Evolutionary conservation across 2,329 filamentous ascomycete species (phyloP).

Genomic region (Apiospora aurea): DNA sequence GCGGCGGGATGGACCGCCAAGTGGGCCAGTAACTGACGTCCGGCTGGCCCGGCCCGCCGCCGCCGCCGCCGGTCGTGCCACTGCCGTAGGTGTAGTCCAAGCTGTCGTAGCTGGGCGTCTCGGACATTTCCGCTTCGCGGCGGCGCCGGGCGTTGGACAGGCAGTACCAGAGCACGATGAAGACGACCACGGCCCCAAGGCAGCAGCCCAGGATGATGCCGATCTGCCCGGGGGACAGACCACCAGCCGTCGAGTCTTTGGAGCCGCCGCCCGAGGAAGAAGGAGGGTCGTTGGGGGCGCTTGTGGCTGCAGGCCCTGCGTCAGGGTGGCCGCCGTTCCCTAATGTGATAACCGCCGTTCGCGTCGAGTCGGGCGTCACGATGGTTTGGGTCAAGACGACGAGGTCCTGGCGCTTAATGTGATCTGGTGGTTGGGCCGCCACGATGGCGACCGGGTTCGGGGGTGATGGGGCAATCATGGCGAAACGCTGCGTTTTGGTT

Average conservation of each 20-base stretch:
- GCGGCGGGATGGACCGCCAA: constrained; percentile 38
- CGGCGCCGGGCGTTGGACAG: constrained; percentile 31
- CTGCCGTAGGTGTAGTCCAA: background rate
- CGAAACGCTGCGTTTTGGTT: background rate
- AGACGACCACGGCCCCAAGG: constrained; percentile 35
- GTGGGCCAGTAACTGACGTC: constrained; percentile 29
- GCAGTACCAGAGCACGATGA: constrained; percentile 35
- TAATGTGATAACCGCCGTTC: constrained; percentile 40
- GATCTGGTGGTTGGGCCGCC: constrained; percentile 31
- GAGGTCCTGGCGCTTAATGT: constrained; percentile 27
- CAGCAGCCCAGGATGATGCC: constrained; percentile 40
- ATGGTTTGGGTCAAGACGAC: constrained; percentile 41
- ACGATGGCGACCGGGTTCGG: background rate
- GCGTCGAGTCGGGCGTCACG: constrained; percentile 35
- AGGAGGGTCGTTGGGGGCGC: background rate
- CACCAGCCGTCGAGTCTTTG: constrained; percentile 31
- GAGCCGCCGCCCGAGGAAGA: background rate
- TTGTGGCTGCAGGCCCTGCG: constrained; percentile 26
- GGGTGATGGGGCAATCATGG: constrained; percentile 21
- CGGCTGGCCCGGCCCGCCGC: background rate
- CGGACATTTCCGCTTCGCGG: constrained; percentile 22
- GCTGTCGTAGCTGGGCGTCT: constrained; percentile 24
- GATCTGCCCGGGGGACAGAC: constrained; percentile 32
- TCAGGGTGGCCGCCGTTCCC: constrained; percentile 33
- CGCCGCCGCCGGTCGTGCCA: background rate